These are phyloP conservation scores for Mycena amicta DNA, from an alignment of 768 basidiomycete genomes.

Conservation along the genomic window DNA sequence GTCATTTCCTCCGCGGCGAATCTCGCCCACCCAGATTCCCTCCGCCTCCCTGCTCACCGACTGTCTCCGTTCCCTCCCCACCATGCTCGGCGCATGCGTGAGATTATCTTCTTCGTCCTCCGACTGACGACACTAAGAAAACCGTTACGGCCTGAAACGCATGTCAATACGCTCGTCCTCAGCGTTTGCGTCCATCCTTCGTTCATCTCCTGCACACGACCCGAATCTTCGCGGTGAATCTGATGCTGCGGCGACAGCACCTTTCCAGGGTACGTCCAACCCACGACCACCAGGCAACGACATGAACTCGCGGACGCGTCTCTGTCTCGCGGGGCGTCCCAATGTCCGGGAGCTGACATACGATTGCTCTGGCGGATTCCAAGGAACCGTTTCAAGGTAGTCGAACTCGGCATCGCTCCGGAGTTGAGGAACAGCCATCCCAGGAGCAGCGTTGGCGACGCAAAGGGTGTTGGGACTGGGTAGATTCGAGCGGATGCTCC, in stretches of 20 bases:
- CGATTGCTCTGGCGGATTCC: not conserved
- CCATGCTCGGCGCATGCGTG: conserved; percentile 15
- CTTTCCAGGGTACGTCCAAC: conserved; percentile 17
- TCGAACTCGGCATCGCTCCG: conserved; percentile 5
- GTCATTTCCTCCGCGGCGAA: conserved; percentile 3
- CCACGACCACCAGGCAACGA: conserved; percentile 9
- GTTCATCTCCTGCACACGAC: not conserved
- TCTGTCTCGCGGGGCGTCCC: conserved; percentile 10
- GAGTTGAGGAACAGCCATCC: conserved; percentile 28
- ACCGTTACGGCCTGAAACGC: conserved; percentile 15
- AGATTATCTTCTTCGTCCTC: conserved; percentile 12
- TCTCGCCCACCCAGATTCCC: conserved; percentile 16
- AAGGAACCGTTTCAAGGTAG: not conserved
- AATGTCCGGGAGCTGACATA: not conserved
- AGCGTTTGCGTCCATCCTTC: conserved; percentile 16
- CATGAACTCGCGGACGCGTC: conserved; percentile 14
- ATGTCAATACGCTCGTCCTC: conserved; percentile 12
- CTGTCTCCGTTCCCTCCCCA: not conserved
- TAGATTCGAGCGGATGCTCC: conserved; percentile 14
- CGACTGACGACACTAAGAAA: not conserved
- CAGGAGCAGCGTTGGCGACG: conserved; percentile 50
- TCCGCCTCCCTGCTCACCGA: conserved; percentile 4
- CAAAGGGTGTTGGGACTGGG: conserved; percentile 39
- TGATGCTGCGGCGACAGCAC: too few species aligned
- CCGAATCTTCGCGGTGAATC: too few species aligned